Base-by-base conservation (phyloP, 305 asterid species). In the Fraxinus angustifolia region DNA sequence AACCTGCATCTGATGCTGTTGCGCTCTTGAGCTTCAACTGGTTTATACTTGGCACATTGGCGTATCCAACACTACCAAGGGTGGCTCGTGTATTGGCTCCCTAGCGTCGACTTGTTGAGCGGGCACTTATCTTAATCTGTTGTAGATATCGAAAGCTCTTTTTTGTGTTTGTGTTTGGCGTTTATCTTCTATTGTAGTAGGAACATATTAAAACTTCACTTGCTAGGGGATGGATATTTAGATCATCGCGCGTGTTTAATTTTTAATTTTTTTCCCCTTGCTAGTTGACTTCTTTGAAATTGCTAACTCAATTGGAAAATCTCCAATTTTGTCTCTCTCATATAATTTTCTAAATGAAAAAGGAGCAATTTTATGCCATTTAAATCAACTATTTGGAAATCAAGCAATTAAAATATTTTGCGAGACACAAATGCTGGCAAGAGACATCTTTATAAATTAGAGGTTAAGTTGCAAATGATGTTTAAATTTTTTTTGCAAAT, bases 21-120 rank as follows among this genome's bases (percentile, higher is more conserved):
- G 91, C 84, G 53, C 98, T 94, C 82, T 79, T 94, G 83, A 86
- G 98, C 89, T 82, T 89, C 83, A 92, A 94, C 85, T 94, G 93
- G 89, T 94, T 92, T 80, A 72, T 92, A 45, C 93, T 94, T 0
- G 97, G 98, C 30, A 80, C 88, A 1, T 76, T 91, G 65, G 83
- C 91, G 1, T 87, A 83, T 77, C 96, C 94, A 8, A 83, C 83
- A 6, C 65, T 93, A 73, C 94, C 97, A 0, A 74, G 26, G 67
- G 48, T 90, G 21, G 88, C 90, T 34, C 82, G 81, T 77, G 58
- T 79, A n/a, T 73, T 88, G 28, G 79, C 80, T 53, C 88, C 91
- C n/a, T 84, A 12, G 71, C 78, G 21, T 38, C 53, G 79, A 73
- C 67, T 84, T 12, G 28, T 81, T 34, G 86, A 45, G 58, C 80